Base-by-base conservation (phyloP, 768 basidiomycete species). In the Suillus hirtellus region DNA sequence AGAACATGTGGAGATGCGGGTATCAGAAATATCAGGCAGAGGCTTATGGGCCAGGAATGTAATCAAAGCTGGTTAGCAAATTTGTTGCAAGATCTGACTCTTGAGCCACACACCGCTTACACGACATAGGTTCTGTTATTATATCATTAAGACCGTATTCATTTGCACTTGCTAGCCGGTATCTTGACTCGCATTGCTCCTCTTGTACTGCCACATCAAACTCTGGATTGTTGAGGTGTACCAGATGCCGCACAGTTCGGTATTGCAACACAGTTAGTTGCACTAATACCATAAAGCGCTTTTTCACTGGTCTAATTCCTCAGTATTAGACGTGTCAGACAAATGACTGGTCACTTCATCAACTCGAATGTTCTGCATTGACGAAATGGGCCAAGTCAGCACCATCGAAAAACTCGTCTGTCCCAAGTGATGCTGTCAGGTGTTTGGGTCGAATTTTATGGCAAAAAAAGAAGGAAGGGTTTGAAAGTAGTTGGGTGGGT, bases 391-490 rank as follows among this genome's bases (percentile, higher is more conserved):
- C 78, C 1, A 72, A 79, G 35, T 68, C 78, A 17, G 84, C 85
- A 6, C 82, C 84, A 2, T 83, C 83, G 2, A 63, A 74, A 14
- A 79, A 81, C 11, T 65, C 81, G 4, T 64, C 81, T 4, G 69
- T 89, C 19, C 93, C 95, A 0, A 87, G 82, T 38, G 95, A 96
- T 63, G 91, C 90, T 1, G 81, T 96, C 11, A 78, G 96, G 59
- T 90, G 88, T 66, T 76, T 98, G 15, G 93, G 85, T 0, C 84
- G 94, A 47, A 80, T 96, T 19, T 68, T 94, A 35, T 92, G 89
- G 89, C 77, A 69, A 34, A 83, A 80, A 60, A 82, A 84, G 71
- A 85, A 84, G 64, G 76, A 82, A 43, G 87, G 89, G 3, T 71
- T 73, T 12, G 75, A 77, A 17, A 86, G 83, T 67, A 67, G 68